Conservation (phyloP, 2,329 filamentous ascomycete species). For the Fusarium mangiferae region DNA sequence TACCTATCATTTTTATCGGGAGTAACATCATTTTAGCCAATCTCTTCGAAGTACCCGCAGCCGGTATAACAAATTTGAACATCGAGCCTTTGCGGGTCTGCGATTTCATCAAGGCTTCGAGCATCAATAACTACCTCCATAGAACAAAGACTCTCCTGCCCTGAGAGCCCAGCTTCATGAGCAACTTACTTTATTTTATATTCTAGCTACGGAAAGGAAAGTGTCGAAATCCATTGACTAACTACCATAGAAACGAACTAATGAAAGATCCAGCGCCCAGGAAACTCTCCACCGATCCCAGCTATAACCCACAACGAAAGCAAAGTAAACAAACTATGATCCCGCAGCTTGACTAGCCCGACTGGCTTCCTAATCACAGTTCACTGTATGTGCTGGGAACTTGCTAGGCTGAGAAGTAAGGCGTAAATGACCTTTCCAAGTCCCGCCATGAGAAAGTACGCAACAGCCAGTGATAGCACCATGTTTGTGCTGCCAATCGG, state of each 20-base stretch:
- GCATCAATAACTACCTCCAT: fast-evolving
- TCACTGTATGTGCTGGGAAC: not conserved
- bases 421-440: not conserved
- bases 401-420: not conserved
- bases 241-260: not conserved
- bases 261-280: fast-evolving
- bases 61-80: not conserved
- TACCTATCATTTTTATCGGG: too few relatives aligned
- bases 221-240: fast-evolving
- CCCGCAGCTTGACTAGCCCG: too few relatives aligned
- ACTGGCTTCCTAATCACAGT: not conserved
- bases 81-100: not conserved
- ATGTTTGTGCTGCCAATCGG: not conserved
- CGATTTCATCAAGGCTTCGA: not conserved
- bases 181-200: not conserved
- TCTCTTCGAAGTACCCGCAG: not conserved
- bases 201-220: not conserved
- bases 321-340: fast-evolving
- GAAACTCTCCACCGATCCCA: not conserved
- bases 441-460: not conserved
- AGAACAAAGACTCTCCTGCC: fast-evolving
- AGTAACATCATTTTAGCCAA: too few relatives aligned
- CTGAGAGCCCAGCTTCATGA: fast-evolving
- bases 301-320: not conserved
- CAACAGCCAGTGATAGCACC: not conserved